Conservation (phyloP, 148 eudicot species). For the Suaeda aralocaspica region DNA sequence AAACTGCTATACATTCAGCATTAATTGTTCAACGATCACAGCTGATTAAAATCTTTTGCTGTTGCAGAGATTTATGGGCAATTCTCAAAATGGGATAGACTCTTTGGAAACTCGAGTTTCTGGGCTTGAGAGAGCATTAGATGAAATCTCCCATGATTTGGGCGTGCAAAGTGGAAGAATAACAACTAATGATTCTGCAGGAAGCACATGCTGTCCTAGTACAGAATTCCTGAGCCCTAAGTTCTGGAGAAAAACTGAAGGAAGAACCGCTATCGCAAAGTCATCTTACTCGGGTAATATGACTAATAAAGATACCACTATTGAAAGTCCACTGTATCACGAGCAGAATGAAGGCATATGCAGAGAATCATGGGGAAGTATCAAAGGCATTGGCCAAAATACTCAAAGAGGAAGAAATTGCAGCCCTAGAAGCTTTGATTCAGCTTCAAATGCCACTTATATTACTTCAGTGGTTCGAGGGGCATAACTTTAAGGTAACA, state of each 20-base stretch:
- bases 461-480: constrained; percentile 31
- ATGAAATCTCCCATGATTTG: constrained; percentile 58
- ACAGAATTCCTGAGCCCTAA: constrained; percentile 72
- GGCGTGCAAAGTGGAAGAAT: constrained; percentile 53
- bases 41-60: neutral
- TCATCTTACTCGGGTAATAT: constrained; percentile 27
- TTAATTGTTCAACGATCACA: neutral
- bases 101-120: constrained; percentile 74
- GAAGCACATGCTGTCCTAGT: constrained; percentile 62
- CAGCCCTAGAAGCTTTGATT: constrained; percentile 33
- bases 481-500: constrained; percentile 28
- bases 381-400: constrained; percentile 26
- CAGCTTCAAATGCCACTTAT: constrained; percentile 27
- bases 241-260: constrained; percentile 62
- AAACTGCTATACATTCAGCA: neutral
- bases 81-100: constrained; percentile 64
- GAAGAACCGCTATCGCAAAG: constrained; percentile 36
- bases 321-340: constrained; percentile 22
- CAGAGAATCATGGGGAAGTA: constrained; percentile 24
- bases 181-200: constrained; percentile 33
- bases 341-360: constrained; percentile 21
- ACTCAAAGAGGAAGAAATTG: constrained; percentile 32
- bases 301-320: constrained; percentile 27
- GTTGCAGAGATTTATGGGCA: constrained; percentile 70
- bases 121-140: constrained; percentile 68